Conservation (phyloP, 306 rosid genomes). For the Calophaca sinica region DNA sequence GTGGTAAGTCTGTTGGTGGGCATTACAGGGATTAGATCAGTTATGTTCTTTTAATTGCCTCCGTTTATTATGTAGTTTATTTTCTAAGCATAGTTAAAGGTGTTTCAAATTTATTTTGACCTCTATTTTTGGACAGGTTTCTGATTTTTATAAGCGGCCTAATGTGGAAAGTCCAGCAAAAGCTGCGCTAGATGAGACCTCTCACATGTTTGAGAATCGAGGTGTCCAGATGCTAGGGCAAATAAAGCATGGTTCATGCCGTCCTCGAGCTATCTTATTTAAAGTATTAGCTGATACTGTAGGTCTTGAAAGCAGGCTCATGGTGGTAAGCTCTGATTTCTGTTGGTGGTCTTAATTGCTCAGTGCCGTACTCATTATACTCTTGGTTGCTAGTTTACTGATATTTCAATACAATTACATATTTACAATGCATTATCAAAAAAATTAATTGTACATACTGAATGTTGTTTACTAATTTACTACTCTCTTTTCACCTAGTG, state of each 20-base stretch:
- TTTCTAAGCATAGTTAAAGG: slow-evolving; percentile 26
- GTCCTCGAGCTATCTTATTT: slow-evolving; percentile 92
- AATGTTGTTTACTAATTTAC: slow-evolving; percentile 34
- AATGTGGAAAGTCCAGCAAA: slow-evolving; percentile 93
- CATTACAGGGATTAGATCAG: slow-evolving; percentile 23
- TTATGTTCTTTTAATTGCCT: slow-evolving; percentile 14
- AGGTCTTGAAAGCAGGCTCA: slow-evolving; percentile 92
- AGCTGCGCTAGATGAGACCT: slow-evolving; percentile 77
- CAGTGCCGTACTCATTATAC: slow-evolving; percentile 1
- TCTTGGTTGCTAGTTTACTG: neutral
- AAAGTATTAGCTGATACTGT: slow-evolving; percentile 94
- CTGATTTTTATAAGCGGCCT: slow-evolving; percentile 88
- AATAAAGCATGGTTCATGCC: slow-evolving; percentile 93
- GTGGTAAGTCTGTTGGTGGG: slow-evolving; percentile 36
- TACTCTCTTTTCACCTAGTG: slow-evolving; percentile 24
- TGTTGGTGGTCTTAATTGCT: slow-evolving; percentile 39
- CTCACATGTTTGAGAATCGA: slow-evolving; percentile 83
- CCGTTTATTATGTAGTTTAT: slow-evolving; percentile 26
- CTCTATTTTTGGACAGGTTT: slow-evolving; percentile 66
- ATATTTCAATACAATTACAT: neutral
- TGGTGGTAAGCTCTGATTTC: slow-evolving; percentile 78
- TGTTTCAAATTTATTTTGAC: slow-evolving; percentile 22
- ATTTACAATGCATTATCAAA: neutral
- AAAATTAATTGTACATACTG: slow-evolving; percentile 31
- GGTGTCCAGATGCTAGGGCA: slow-evolving; percentile 95